phyloP scores from a whole-genome alignment of 2,329 filamentous ascomycete species.

The Botrytis cinerea region DNA sequence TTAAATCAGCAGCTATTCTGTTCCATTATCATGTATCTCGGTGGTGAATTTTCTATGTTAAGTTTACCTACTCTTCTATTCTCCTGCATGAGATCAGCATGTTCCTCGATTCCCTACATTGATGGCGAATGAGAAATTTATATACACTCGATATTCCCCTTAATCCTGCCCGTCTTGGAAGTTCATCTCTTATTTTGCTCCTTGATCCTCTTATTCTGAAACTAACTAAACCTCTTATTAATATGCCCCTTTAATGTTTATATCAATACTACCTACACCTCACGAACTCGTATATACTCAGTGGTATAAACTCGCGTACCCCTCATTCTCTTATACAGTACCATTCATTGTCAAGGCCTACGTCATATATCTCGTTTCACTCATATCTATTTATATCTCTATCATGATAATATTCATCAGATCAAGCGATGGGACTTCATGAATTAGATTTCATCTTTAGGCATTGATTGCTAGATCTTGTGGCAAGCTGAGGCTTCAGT shows the following conservation, averaged over 20 bases:
- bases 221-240: background rate
- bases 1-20: background rate
- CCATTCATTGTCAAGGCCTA: background rate
- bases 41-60: background rate
- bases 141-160: background rate
- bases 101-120: background rate
- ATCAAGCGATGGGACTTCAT: background rate
- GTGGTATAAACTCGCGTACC: background rate
- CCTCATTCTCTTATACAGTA: background rate
- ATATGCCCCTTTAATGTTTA: background rate
- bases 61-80: background rate
- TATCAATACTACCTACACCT: background rate
- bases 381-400: too few species aligned
- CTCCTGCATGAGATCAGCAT: background rate
- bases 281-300: background rate
- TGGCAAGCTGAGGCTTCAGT: background rate
- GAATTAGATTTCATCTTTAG: background rate
- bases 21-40: background rate
- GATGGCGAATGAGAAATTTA: background rate
- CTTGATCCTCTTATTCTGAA: background rate
- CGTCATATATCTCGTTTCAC: background rate
- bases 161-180: background rate
- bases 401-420: background rate
- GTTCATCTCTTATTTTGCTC: background rate
- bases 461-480: background rate